Evolutionary conservation across 2,329 filamentous ascomycete genomes (phyloP).

Genomic region (Fusarium nematophilum): DNA sequence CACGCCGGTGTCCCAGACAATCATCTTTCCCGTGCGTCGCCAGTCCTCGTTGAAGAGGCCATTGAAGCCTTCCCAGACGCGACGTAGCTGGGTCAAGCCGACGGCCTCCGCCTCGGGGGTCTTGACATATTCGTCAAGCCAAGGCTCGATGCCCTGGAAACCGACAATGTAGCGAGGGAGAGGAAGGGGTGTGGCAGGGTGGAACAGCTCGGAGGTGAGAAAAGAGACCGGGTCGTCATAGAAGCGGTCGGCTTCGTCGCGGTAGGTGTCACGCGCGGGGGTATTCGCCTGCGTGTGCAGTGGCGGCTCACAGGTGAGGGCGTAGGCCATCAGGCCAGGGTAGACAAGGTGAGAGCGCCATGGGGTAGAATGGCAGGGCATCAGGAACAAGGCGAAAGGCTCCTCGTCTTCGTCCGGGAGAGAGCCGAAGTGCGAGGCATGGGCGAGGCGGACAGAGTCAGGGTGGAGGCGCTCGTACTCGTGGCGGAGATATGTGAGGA

Average conservation of each 20-base stretch:
- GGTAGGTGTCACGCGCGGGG: slow-evolving; percentile 73
- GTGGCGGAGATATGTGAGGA: slow-evolving; percentile 79
- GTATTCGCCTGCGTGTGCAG: slow-evolving; percentile 71
- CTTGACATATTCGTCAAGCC: slow-evolving; percentile 58
- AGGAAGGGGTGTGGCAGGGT: slow-evolving; percentile 21
- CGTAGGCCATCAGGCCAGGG: slow-evolving; percentile 80
- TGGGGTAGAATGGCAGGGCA: slow-evolving; percentile 95
- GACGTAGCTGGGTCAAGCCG: slow-evolving; percentile 53
- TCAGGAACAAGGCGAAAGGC: slow-evolving; percentile 82
- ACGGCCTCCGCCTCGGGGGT: slow-evolving; percentile 53
- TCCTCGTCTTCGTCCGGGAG: slow-evolving; percentile 50
- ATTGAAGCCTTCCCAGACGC: slow-evolving; percentile 69
- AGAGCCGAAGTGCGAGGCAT: slow-evolving; percentile 40
- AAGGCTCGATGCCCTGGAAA: slow-evolving; percentile 67
- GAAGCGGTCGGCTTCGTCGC: slow-evolving; percentile 92
- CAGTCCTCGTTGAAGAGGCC: slow-evolving; percentile 72
- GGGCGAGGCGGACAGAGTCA: slow-evolving; percentile 35
- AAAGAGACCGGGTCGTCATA: slow-evolving; percentile 74
- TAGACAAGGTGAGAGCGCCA: slow-evolving; percentile 91
- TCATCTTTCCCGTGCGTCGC: slow-evolving; percentile 65
- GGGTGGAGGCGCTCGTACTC: slow-evolving; percentile 73
- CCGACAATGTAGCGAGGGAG: slow-evolving; percentile 70
- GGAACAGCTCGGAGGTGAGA: slow-evolving; percentile 64
- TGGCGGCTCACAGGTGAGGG: slow-evolving; percentile 90
- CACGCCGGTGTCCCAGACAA: slow-evolving; percentile 68